Percentiles rank a stretch among this genome's conserved stretches.
These are phyloP conservation scores for Nectriaceae sp. DNA, from an alignment of 2,329 filamentous ascomycete species.

Conservation along the genomic window DNA sequence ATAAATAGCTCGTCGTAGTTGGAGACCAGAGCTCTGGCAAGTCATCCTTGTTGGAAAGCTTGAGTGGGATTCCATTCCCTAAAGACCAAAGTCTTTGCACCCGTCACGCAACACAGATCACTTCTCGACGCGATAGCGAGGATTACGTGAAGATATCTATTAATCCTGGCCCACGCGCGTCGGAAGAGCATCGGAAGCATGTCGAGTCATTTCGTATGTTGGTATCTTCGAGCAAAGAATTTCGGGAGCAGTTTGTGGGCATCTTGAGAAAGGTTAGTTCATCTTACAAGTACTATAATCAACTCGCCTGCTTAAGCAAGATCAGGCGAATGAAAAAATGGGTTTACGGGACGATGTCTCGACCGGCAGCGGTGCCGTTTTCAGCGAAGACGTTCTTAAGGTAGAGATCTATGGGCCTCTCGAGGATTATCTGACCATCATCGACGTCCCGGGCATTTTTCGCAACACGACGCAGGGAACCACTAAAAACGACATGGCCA, in stretches of 20 bases:
- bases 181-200: too few species aligned
- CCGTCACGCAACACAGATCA: constrained; percentile 62
- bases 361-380: constrained; percentile 28
- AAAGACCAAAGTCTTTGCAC: constrained; percentile 61
- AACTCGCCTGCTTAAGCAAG: not conserved
- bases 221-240: too few species aligned
- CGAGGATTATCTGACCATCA: constrained; percentile 42
- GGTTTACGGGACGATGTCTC: constrained; percentile 33
- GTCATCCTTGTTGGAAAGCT: constrained; percentile 65
- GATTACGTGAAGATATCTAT: too few species aligned
- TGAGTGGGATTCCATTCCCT: constrained; percentile 63
- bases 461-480: constrained; percentile 40
- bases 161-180: too few species aligned
- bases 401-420: constrained; percentile 40
- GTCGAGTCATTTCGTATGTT: too few species aligned
- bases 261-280: too few species aligned
- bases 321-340: constrained; percentile 39
- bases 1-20: constrained; percentile 59
- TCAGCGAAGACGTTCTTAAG: constrained; percentile 39
- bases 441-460: constrained; percentile 43
- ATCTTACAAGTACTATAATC: too few species aligned
- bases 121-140: constrained; percentile 48
- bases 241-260: too few species aligned
- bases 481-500: constrained; percentile 38
- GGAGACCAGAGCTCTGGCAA: constrained; percentile 66